Evolutionary conservation across 306 rosid species (phyloP).

Genomic region (Inga leiocalycina): DNA sequence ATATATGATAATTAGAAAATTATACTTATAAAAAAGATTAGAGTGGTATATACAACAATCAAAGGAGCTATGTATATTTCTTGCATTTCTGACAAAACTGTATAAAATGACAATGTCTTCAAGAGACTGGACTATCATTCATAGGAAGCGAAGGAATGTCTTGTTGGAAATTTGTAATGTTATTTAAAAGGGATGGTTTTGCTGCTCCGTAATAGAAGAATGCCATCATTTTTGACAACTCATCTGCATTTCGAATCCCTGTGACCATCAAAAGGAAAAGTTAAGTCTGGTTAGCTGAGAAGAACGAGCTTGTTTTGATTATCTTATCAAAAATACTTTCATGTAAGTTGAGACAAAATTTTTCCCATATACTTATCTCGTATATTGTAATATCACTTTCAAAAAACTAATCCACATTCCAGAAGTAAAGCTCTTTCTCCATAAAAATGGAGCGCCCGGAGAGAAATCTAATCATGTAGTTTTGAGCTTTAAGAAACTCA

Average conservation of each 20-base stretch:
- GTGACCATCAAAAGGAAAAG: slow-evolving; percentile 31
- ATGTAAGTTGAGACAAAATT: too few relatives aligned
- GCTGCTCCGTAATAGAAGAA: slow-evolving; percentile 82
- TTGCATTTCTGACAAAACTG: slow-evolving; percentile 12
- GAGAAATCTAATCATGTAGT: neutral
- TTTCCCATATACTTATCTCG: too few relatives aligned
- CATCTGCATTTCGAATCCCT: slow-evolving; percentile 76
- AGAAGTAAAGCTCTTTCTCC: neutral
- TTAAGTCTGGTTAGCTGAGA: slow-evolving; percentile 7
- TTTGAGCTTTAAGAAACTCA: neutral
- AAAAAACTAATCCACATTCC: neutral
- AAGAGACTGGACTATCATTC: slow-evolving; percentile 35
- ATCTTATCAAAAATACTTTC: too few relatives aligned
- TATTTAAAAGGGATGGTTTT: slow-evolving; percentile 65
- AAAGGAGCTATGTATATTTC: neutral
- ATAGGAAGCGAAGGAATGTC: slow-evolving; percentile 59
- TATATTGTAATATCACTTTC: too few relatives aligned
- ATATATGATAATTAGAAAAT: too few relatives aligned
- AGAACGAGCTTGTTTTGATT: neutral
- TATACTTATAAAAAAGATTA: too few relatives aligned
- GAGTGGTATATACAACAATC: neutral
- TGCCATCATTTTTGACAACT: slow-evolving; percentile 87
- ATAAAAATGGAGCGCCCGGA: neutral
- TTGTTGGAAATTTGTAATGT: slow-evolving; percentile 49
- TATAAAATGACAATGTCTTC: slow-evolving; percentile 2